Evolutionary conservation across 1,284 basidiomycete genomes (phyloP).

Genomic region (Boletellus deceptivus): DNA sequence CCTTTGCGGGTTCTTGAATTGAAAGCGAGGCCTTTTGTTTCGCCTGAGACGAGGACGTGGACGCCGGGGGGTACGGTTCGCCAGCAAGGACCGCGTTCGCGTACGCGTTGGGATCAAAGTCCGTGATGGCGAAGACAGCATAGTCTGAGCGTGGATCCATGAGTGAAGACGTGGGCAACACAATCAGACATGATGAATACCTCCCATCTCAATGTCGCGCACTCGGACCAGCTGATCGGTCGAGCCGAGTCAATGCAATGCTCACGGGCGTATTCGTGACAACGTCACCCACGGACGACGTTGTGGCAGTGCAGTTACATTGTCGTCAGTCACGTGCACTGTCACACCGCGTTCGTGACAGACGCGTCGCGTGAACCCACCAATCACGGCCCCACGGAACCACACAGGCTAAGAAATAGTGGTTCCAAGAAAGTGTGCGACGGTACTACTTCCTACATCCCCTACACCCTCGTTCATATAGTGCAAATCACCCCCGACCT

Average conservation of each 20-base stretch:
- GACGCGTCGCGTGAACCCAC: slow-evolving; percentile 25
- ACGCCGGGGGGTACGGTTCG: slow-evolving; percentile 56
- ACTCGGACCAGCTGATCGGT: neutral
- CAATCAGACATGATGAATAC: slow-evolving; percentile 10
- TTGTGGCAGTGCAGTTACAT: slow-evolving; percentile 24
- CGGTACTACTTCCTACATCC: slow-evolving; percentile 8
- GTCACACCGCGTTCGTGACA: slow-evolving; percentile 34
- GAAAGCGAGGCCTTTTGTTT: slow-evolving; percentile 35
- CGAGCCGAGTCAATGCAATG: neutral
- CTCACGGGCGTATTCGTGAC: neutral
- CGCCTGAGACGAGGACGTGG: slow-evolving; percentile 23
- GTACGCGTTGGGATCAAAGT: slow-evolving; percentile 86
- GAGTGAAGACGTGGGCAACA: neutral
- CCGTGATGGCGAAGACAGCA: slow-evolving; percentile 60
- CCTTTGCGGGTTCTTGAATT: slow-evolving; percentile 62
- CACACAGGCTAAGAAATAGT: slow-evolving; percentile 3
- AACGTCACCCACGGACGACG: neutral
- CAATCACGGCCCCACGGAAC: slow-evolving; percentile 1
- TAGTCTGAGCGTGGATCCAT: slow-evolving; percentile 46
- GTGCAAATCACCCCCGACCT: slow-evolving; percentile 26
- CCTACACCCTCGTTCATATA: slow-evolving; percentile 17
- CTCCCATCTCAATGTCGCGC: slow-evolving; percentile 23
- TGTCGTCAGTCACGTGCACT: slow-evolving; percentile 23
- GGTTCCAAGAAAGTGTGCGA: slow-evolving; percentile 24
- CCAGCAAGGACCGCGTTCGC: slow-evolving; percentile 85